Conservation (phyloP, 176 grass and related monocot species). For the Calamus simplicifolius region DNA sequence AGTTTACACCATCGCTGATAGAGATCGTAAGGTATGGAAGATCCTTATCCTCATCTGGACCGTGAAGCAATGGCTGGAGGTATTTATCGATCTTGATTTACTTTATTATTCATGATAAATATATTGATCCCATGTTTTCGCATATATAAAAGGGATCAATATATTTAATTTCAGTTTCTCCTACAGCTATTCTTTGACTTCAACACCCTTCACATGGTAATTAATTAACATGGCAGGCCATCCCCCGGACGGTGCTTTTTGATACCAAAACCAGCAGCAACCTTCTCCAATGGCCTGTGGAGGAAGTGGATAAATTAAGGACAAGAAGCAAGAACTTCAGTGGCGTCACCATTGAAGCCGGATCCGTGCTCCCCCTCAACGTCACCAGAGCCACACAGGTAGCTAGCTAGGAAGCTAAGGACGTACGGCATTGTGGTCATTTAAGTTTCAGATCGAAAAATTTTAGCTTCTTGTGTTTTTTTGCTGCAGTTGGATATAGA, state of each 20-base stretch:
- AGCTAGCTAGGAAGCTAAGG: neutral
- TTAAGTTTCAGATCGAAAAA: no score
- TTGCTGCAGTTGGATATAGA: constrained; percentile 58
- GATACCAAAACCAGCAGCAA: constrained; percentile 66
- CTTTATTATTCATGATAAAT: no score
- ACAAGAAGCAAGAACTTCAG: constrained; percentile 36
- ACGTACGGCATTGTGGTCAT: no score
- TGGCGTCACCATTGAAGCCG: constrained; percentile 46
- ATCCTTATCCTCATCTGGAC: no score
- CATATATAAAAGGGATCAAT: no score
- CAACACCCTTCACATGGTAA: neutral
- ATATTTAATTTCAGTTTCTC: no score
- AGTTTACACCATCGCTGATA: no score
- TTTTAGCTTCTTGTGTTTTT: neutral
- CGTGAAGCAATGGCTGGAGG: no score
- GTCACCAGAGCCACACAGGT: constrained; percentile 48
- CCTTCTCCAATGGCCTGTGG: constrained; percentile 86
- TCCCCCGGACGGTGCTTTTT: constrained; percentile 74
- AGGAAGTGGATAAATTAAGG: constrained; percentile 60
- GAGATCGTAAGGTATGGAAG: no score
- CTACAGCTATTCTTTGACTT: no score
- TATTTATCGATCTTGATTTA: no score
- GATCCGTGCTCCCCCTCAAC: constrained; percentile 44
- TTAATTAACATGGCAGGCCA: constrained; percentile 30
- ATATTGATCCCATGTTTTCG: no score